Evolutionary conservation across 2,329 filamentous ascomycete genomes (phyloP).

Genomic region (Beauveria asiatica): DNA sequence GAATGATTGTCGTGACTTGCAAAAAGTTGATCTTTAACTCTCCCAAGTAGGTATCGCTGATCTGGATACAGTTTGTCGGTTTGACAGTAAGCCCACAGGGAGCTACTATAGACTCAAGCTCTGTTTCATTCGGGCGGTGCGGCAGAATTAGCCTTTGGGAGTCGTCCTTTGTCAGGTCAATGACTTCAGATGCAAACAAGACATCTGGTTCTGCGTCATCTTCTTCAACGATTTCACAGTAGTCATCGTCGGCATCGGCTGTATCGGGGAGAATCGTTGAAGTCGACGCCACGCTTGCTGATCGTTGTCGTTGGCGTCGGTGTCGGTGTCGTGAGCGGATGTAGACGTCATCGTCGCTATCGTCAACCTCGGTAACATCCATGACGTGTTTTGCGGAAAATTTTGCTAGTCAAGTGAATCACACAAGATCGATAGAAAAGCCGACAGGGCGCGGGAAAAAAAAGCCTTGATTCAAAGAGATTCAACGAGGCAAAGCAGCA

Average conservation of each 20-base stretch:
- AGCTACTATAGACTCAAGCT: conserved; percentile 15
- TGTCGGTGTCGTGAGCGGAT: background rate
- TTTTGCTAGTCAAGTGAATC: background rate
- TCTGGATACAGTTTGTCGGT: conserved; percentile 22
- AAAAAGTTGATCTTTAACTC: conserved; percentile 27
- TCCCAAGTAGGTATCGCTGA: conserved; percentile 17
- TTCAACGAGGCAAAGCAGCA: background rate
- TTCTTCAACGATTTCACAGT: background rate
- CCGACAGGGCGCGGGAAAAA: too few relatives aligned
- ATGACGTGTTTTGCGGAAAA: background rate
- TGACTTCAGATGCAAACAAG: conserved; percentile 19
- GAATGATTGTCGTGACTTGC: conserved; percentile 34
- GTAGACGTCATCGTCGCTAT: background rate
- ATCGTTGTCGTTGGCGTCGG: background rate
- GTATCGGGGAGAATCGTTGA: background rate
- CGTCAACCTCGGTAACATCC: background rate
- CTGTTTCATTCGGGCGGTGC: conserved; percentile 18
- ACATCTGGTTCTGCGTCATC: background rate
- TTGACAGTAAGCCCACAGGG: conserved; percentile 12
- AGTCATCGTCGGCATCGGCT: background rate
- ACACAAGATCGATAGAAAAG: background rate
- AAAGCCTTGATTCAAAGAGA: background rate
- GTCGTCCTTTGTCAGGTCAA: conserved; percentile 27
- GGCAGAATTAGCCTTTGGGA: conserved; percentile 6
- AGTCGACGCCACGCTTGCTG: background rate